Evolutionary conservation across 495 filamentous ascomycete species (phyloP).

Genomic region (Talaromyces liani): DNA sequence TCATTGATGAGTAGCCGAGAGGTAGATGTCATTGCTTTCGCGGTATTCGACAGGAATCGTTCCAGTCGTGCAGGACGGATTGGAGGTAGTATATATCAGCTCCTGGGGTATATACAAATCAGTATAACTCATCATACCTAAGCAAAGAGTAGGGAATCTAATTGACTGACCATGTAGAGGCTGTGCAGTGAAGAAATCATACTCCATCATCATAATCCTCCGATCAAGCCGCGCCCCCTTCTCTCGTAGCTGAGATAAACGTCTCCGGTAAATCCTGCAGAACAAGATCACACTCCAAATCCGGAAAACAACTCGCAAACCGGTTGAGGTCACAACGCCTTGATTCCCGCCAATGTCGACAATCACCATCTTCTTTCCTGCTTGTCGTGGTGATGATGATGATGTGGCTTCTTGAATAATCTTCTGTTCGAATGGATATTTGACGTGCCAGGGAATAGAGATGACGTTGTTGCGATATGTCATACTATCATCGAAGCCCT

Average conservation of each 20-base stretch:
- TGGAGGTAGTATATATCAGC: constrained; percentile 38
- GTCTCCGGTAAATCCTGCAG: constrained; percentile 35
- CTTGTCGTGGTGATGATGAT: neutral
- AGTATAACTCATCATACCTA: neutral
- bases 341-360: constrained; percentile 2
- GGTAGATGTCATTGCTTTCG: constrained; percentile 30
- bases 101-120: constrained; percentile 15
- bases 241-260: constrained; percentile 13
- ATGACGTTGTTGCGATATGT: too few species aligned
- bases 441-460: neutral
- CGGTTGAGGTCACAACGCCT: neutral
- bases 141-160: too few species aligned
- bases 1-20: constrained; percentile 41
- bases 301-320: neutral
- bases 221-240: constrained; percentile 10
- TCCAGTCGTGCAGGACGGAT: constrained; percentile 39
- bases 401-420: neutral
- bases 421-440: neutral
- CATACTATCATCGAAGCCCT: neutral
- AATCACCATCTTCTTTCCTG: neutral
- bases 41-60: constrained; percentile 28
- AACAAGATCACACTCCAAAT: constrained; percentile 15
- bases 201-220: constrained; percentile 22
- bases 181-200: constrained; percentile 36
- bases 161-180: constrained; percentile 32